These are phyloP conservation scores for Trichoderma virens DNA, from an alignment of 495 filamentous ascomycete species.

Conservation along the genomic window DNA sequence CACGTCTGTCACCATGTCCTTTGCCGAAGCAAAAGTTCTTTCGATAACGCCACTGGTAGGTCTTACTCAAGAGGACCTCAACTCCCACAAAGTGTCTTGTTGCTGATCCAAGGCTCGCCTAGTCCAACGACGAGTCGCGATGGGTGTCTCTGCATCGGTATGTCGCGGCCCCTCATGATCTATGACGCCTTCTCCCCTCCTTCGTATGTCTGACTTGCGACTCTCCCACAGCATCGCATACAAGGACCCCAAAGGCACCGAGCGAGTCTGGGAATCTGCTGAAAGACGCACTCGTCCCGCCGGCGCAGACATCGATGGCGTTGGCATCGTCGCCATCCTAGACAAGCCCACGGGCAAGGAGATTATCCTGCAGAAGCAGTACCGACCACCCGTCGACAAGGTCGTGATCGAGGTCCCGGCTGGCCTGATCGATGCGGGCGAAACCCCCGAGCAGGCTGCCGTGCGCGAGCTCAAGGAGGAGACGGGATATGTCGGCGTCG, in stretches of 20 bases:
- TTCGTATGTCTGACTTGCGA: not conserved
- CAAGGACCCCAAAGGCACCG: conserved; percentile 57
- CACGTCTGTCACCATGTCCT: conserved; percentile 24
- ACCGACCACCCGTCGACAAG: conserved; percentile 72
- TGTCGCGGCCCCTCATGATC: not conserved
- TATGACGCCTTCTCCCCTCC: not conserved
- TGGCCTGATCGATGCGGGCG: conserved; percentile 74
- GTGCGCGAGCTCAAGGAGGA: conserved; percentile 90
- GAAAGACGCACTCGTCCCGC: conserved; percentile 67
- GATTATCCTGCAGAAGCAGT: conserved; percentile 82
- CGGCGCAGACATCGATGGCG: conserved; percentile 70
- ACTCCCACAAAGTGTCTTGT: not conserved
- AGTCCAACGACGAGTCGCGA: conserved; percentile 52
- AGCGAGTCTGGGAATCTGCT: conserved; percentile 74
- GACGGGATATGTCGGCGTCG: conserved; percentile 78
- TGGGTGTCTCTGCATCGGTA: conserved; percentile 60
- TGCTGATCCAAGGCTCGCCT: not conserved
- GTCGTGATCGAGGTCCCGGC: conserved; percentile 79
- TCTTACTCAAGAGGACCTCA: too few relatives aligned
- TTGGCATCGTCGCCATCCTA: conserved; percentile 83
- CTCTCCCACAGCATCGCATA: conserved; percentile 58
- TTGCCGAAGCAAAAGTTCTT: conserved; percentile 36
- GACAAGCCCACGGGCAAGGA: conserved; percentile 56
- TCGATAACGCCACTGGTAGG: conserved; percentile 27
- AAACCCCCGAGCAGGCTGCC: conserved; percentile 70